Conservation (phyloP, 768 basidiomycete genomes). For the Termitomyces sp. region DNA sequence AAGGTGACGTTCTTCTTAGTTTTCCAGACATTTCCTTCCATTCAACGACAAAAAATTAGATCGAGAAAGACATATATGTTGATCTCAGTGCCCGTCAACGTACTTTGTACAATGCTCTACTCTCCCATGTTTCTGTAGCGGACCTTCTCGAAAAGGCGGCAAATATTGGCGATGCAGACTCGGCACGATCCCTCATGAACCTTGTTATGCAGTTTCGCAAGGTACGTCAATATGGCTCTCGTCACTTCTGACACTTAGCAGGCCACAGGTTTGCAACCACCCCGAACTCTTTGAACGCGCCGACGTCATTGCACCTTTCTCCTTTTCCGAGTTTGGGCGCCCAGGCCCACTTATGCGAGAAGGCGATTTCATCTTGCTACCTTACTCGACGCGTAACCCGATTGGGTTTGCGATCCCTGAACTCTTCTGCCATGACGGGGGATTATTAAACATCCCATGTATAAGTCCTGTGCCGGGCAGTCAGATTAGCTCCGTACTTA, state of each 20-base stretch:
- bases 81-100: slow-evolving; percentile 93
- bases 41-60: slow-evolving; percentile 40
- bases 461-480: slow-evolving; percentile 41
- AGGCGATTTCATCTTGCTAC: slow-evolving; percentile 74
- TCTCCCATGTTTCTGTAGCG: slow-evolving; percentile 90
- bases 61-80: slow-evolving; percentile 93
- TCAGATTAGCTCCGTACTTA: slow-evolving; percentile 51
- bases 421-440: slow-evolving; percentile 74
- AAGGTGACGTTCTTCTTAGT: slow-evolving; percentile 51
- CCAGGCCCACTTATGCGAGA: slow-evolving; percentile 83
- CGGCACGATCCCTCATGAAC: slow-evolving; percentile 95
- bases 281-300: slow-evolving; percentile 97
- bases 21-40: background rate
- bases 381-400: slow-evolving; percentile 85
- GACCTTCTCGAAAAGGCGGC: slow-evolving; percentile 93
- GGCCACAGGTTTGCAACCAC: slow-evolving; percentile 85
- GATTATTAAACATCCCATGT: slow-evolving; percentile 58
- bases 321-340: slow-evolving; percentile 78
- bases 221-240: slow-evolving; percentile 31
- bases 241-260: background rate
- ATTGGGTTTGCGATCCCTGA: slow-evolving; percentile 76
- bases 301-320: slow-evolving; percentile 90
- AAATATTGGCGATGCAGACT: slow-evolving; percentile 85
- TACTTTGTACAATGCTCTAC: slow-evolving; percentile 79
- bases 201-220: slow-evolving; percentile 99